Evolutionary conservation across 768 basidiomycete genomes (phyloP).

Genomic region (Coprinopsis marcescibilis): DNA sequence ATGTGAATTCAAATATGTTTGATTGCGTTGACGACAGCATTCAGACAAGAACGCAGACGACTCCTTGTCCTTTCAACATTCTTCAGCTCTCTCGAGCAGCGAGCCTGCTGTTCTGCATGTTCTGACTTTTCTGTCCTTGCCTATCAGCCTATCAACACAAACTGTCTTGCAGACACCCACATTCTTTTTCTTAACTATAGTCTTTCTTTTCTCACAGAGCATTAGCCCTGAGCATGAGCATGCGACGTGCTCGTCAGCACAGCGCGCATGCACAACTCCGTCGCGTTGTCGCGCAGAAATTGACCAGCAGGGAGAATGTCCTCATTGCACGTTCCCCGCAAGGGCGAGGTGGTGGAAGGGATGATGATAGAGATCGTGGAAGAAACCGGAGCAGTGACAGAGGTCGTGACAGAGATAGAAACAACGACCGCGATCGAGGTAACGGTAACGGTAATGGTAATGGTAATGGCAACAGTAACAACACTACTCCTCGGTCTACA

Average conservation of each 20-base stretch:
- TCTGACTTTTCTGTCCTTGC: not conserved
- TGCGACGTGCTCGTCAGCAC: slow-evolving; percentile 4
- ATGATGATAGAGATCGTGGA: not conserved
- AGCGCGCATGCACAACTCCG: slow-evolving; percentile 2
- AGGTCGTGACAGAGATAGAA: not conserved
- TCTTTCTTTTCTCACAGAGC: not conserved
- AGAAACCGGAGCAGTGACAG: not conserved
- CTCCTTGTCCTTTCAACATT: too few species aligned
- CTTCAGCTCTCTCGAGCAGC: too few species aligned
- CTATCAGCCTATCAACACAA: too few species aligned
- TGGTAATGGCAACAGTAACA: not conserved
- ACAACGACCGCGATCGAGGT: slow-evolving; percentile 3
- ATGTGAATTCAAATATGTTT: too few species aligned
- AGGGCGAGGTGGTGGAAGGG: slow-evolving; percentile 1
- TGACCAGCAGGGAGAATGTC: not conserved
- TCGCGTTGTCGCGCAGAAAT: slow-evolving; percentile 3
- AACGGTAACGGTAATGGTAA: slow-evolving; percentile 6
- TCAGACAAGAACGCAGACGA: too few species aligned
- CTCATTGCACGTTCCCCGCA: slow-evolving; percentile 4
- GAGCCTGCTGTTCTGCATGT: not conserved
- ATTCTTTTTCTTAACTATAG: slow-evolving; percentile 2
- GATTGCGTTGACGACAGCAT: too few species aligned
- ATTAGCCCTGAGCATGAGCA: not conserved
- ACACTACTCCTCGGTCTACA: not conserved
- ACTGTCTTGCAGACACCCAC: not conserved